These are phyloP conservation scores for Agapanthus africanus DNA, from an alignment of 106 monocot genomes.

Conservation along the genomic window DNA sequence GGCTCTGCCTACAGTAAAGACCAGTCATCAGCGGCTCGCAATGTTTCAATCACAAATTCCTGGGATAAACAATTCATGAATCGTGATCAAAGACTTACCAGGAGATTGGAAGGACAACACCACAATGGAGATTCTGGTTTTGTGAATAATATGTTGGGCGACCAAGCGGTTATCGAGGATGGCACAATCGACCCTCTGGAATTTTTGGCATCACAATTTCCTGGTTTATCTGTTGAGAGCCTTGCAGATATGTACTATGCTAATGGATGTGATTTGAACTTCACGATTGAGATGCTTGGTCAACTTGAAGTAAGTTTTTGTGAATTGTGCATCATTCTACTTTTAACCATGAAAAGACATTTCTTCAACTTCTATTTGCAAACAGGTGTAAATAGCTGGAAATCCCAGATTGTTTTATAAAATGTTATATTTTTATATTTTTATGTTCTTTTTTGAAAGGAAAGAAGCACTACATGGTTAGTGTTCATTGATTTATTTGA, in stretches of 20 bases:
- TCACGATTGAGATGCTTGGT: constrained; percentile 40
- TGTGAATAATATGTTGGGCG: constrained; percentile 14
- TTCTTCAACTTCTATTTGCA: no score
- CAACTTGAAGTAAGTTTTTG: constrained; percentile 42
- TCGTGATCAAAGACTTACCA: constrained; percentile 14
- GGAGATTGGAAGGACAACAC: constrained; percentile 15
- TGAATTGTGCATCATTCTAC: no score
- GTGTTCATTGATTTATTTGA: neutral
- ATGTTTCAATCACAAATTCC: constrained; percentile 7
- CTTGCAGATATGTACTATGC: constrained; percentile 37
- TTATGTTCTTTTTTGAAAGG: no score
- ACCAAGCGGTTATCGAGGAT: constrained; percentile 12
- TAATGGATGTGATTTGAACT: constrained; percentile 36
- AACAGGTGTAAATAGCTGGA: no score
- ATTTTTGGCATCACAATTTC: constrained; percentile 37
- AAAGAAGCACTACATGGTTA: neutral
- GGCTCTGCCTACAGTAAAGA: constrained; percentile 14
- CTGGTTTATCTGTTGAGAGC: constrained; percentile 44
- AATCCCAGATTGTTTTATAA: no score
- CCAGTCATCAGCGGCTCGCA: constrained; percentile 8
- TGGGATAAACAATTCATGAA: constrained; percentile 11
- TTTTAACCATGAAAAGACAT: no score
- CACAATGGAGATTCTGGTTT: constrained; percentile 16
- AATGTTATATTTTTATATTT: no score
- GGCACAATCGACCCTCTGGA: constrained; percentile 14